Percentiles rank a stretch among this genome's conserved stretches.
phyloP scores from a whole-genome alignment of 1,284 basidiomycete genomes.

The Rhodotorula sp. region DNA sequence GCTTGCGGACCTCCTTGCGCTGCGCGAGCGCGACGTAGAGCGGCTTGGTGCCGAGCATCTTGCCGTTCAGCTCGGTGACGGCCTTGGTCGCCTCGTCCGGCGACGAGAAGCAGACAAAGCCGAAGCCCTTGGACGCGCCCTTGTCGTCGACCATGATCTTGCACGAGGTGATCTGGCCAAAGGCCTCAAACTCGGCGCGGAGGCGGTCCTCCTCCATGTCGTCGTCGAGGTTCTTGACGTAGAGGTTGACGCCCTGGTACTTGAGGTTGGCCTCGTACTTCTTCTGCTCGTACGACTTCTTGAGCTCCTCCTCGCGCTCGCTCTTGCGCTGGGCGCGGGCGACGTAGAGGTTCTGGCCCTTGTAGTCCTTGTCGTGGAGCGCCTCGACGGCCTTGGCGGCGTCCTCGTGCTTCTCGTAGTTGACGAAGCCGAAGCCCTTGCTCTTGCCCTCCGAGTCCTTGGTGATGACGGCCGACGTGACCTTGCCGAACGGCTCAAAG shows the following conservation, averaged over 20 bases:
- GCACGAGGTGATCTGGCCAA: constrained; percentile 95
- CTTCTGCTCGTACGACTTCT: constrained; percentile 89
- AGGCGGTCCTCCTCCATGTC: constrained; percentile 84
- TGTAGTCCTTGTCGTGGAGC: constrained; percentile 83
- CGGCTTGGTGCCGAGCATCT: constrained; percentile 98
- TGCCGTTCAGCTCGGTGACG: constrained; percentile 99
- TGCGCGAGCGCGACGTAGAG: constrained; percentile 99
- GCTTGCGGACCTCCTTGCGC: constrained; percentile 95
- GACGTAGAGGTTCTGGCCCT: constrained; percentile 91
- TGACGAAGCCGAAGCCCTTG: constrained; percentile 99
- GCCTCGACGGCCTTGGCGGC: constrained; percentile 86
- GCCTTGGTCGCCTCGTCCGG: constrained; percentile 99
- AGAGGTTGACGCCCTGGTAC: constrained; percentile 98
- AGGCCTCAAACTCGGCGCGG: constrained; percentile 91
- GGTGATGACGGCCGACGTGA: constrained; percentile 88
- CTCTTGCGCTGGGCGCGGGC: constrained; percentile 98
- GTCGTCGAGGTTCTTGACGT: constrained; percentile 86
- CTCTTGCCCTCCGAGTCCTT: constrained; percentile 67
- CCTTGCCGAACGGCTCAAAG: constrained; percentile 75
- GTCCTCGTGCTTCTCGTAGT: constrained; percentile 89
- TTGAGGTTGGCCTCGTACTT: constrained; percentile 98
- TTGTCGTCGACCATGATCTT: constrained; percentile 99
- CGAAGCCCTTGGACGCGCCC: constrained; percentile 88
- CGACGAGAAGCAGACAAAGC: constrained; percentile 98
- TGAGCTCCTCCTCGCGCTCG: constrained; percentile 96